Base-by-base conservation (phyloP, 306 rosid species). In the Quercus bicolor region DNA sequence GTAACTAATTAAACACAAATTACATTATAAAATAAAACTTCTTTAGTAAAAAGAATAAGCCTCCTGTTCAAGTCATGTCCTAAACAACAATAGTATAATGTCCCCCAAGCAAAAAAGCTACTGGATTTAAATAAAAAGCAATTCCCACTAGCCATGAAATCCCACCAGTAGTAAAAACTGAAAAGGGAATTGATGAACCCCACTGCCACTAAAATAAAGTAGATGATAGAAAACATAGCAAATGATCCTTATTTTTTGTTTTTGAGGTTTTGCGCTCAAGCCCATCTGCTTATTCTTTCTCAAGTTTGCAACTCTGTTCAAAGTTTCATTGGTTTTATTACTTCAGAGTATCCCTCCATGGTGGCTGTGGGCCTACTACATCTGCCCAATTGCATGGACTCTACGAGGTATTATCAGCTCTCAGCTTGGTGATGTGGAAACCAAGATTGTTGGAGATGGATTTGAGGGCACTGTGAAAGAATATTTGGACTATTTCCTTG, bases 311-410 rank as follows among this genome's bases (percentile, higher is more conserved):
- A 3, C 19, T n/a, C 60, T 26, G 55, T 12, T 45, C 4, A 23
- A 64, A 56, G 14, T 61, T 8, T n/a, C 8, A 64, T 21, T 31
- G 52, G 37, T 15, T 13, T 37, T 68, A 29, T 23, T 59, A 68
- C 80, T 72, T 54, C 90, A 95, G 98, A 48, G 10, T 4, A 92
- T 95, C 76, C 98, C 98, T 0, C 89, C 77, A 68, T 91, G 97
- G 97, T 92, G 98, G 98, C 69, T 92, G 54, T 95, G 98, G 98
- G 91, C 91, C 86, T 92, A 95, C 76, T 91, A 95, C 81, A 86
- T 95, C 45, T 90, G 89, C 79, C 98, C 98, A 1, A 84, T 95
- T 84, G 83, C 97, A 65, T 95, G 98, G 98, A 95, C 98, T 24
- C 83, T 95, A 31, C 85, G 90, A 55, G 98, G 98, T 9, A 83